phyloP scores from a whole-genome alignment of 2,329 filamentous ascomycete species.

The Neoarthrinium moseri region DNA sequence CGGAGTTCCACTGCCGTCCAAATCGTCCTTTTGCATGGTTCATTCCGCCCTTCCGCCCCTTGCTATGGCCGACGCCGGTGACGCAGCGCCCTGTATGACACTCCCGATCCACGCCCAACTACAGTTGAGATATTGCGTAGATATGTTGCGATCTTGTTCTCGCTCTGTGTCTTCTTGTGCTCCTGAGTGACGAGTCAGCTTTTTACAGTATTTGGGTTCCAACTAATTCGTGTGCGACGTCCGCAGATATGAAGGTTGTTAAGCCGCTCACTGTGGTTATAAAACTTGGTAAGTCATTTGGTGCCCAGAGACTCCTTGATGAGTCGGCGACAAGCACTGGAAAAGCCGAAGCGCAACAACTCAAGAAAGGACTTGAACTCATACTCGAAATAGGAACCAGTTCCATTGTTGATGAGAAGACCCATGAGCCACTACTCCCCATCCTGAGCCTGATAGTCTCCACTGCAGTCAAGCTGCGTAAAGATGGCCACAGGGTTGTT shows the following conservation, averaged over 20 bases:
- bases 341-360: too few species aligned
- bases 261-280: conserved; percentile 77
- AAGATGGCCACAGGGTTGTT: conserved; percentile 91
- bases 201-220: not conserved
- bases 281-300: conserved; percentile 71
- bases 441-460: conserved; percentile 92
- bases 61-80: conserved; percentile 22
- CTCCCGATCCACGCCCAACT: conserved; percentile 8
- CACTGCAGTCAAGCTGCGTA: conserved; percentile 81
- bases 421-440: conserved; percentile 88
- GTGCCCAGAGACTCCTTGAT: too few species aligned
- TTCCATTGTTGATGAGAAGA: conserved; percentile 97
- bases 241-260: conserved; percentile 61
- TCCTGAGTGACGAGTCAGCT: not conserved
- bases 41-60: not conserved
- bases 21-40: not conserved
- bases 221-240: conserved; percentile 16
- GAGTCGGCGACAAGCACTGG: too few species aligned
- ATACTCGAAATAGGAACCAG: conserved; percentile 70
- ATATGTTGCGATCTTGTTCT: not conserved
- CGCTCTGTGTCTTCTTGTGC: not conserved
- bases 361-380: too few species aligned
- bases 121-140: conserved; percentile 6
- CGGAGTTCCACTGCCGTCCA: not conserved
- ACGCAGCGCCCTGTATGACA: conserved; percentile 26